Conservation (phyloP, 768 basidiomycete genomes). For the Cystofilobasidium ferigula region DNA sequence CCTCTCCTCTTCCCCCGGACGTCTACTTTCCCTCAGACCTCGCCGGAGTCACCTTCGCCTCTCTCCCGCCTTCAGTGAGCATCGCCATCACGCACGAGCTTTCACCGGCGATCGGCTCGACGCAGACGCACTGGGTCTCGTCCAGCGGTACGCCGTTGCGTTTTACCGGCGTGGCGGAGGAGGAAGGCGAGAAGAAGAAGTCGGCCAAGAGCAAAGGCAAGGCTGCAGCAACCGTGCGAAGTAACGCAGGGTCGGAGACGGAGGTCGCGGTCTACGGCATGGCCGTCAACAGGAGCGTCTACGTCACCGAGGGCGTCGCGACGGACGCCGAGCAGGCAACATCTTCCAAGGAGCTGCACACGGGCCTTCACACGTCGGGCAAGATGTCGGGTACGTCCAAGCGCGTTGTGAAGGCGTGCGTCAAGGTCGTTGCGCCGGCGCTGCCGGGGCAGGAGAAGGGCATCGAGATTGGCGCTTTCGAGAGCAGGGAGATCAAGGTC, state of each 20-base stretch:
- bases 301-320: slow-evolving; percentile 59
- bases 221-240: background rate
- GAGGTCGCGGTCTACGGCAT: slow-evolving; percentile 84
- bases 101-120: slow-evolving; percentile 37
- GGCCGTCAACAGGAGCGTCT: slow-evolving; percentile 86
- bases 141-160: background rate
- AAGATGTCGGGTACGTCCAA: slow-evolving; percentile 59
- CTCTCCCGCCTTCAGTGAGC: slow-evolving; percentile 55
- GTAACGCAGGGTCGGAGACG: too few relatives aligned
- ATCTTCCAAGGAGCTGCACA: background rate
- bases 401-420: slow-evolving; percentile 86
- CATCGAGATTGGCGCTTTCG: slow-evolving; percentile 74
- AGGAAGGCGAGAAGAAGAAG: background rate
- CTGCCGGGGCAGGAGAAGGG: slow-evolving; percentile 58
- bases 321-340: slow-evolving; percentile 38
- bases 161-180: background rate
- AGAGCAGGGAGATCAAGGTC: slow-evolving; percentile 90
- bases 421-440: slow-evolving; percentile 61
- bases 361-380: slow-evolving; percentile 4
- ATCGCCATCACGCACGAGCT: slow-evolving; percentile 88
- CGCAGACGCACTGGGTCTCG: background rate
- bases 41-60: background rate
- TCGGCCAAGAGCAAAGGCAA: background rate
- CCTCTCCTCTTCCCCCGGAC: slow-evolving; percentile 35
- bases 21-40: background rate